Base-by-base conservation (phyloP, 2,329 filamentous ascomycete genomes). In the Calonectria hongkongensis region DNA sequence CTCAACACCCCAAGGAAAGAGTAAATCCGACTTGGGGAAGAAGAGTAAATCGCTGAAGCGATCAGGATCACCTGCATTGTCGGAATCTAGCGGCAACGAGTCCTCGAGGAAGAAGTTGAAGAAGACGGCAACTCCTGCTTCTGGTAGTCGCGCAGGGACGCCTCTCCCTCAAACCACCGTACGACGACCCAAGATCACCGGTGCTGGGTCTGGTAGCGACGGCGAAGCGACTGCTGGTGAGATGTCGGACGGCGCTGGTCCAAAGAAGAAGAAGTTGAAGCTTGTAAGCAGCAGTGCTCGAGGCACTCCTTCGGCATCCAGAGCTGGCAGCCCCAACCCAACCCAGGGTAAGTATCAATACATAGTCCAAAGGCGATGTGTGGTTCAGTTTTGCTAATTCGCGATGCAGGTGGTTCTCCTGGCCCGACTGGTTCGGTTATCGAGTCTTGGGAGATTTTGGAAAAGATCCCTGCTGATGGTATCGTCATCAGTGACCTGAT, bases 81-180 rank as follows among this genome's bases (percentile, higher is more conserved):
- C 95, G 2, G 96, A 98, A 82, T 95, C 95, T 12, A 98, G 95
- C 82, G 96, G 95, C 66, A 97, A 96, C 78, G 96, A 98, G 82
- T 96, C 94, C 0, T 91, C 92, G 28, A 93, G 97, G 85, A 95
- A 94, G 86, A 91, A 90, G 82, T 91, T 94, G 81, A 94, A 93
- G 86, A 94, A 93, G 82, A 89, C 91, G 74, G 84, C 84, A 2
- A 83, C 82, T 3, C 81, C 86, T 18, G 88, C 88, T 16, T 82
- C 87, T 2, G 86, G 86, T 66, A 92, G 90, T 72, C 89, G 90
- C 25, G 86, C 89, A 21, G 86, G 85, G 15, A 92, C 91, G 10
- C 91, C 91, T 21, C 79, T 90, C 54, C 86, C 89, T 1, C 80
- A 84, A 36, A 72, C 78, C 4, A 77, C 78, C 27, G 85, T 83